These are phyloP conservation scores for Lophium mytilinum DNA, from an alignment of 495 filamentous ascomycete species.

Conservation along the genomic window DNA sequence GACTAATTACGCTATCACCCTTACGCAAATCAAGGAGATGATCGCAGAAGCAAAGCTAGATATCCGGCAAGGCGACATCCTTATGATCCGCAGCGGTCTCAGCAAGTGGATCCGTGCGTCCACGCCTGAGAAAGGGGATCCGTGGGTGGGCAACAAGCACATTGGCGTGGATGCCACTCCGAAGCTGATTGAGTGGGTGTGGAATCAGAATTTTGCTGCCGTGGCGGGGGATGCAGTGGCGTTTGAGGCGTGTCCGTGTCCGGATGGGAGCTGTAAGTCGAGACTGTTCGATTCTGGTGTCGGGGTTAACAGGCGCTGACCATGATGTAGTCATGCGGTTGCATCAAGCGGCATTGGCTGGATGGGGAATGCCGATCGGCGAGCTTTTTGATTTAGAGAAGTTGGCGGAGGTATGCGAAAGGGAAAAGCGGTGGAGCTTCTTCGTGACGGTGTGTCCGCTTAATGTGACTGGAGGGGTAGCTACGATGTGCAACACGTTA, in stretches of 20 bases:
- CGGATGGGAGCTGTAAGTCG: not conserved
- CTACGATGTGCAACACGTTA: not conserved
- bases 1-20: constrained; percentile 34
- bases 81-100: constrained; percentile 48
- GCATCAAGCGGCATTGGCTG: constrained; percentile 3
- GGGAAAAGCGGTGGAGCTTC: constrained; percentile 12
- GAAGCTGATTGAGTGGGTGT: constrained; percentile 1
- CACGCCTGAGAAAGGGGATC: not conserved
- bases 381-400: constrained; percentile 25
- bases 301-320: not conserved
- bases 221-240: constrained; percentile 3
- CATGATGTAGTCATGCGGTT: constrained; percentile 4
- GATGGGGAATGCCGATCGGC: constrained; percentile 21
- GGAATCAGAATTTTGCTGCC: constrained; percentile 5
- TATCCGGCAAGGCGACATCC: constrained; percentile 45
- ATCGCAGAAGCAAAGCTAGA: constrained; percentile 30
- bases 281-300: too few species aligned
- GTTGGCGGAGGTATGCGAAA: constrained; percentile 2
- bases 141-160: not conserved
- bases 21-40: constrained; percentile 36
- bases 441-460: constrained; percentile 6
- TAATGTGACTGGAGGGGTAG: constrained; percentile 2
- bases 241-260: constrained; percentile 5
- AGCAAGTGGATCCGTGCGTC: constrained; percentile 17
- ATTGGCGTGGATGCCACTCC: not conserved